Percentiles rank a stretch among this genome's conserved stretches.
Evolutionary conservation across 352 stramenopile species (phyloP).

Genomic region (Pythium scleroteichum): DNA sequence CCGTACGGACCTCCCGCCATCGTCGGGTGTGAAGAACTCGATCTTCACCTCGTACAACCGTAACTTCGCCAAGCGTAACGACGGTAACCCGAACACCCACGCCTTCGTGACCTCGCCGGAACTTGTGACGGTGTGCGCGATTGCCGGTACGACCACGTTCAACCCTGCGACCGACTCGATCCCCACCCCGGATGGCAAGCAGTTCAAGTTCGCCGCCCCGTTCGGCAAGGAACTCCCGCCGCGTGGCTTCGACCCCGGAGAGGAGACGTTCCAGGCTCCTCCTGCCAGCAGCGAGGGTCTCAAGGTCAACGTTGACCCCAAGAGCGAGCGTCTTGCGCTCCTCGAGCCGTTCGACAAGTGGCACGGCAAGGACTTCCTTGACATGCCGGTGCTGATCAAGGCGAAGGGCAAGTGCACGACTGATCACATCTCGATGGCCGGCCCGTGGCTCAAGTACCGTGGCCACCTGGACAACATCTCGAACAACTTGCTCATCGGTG

Average conservation of each 20-base stretch:
- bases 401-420: conserved; percentile 95
- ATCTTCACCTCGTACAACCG: conserved; percentile 96
- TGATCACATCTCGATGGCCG: conserved; percentile 94
- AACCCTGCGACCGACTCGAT: conserved; percentile 91
- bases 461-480: conserved; percentile 95
- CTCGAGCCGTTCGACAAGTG: conserved; percentile 88
- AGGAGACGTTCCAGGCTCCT: conserved; percentile 92
- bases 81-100: conserved; percentile 92
- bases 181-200: conserved; percentile 75
- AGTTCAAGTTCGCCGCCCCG: conserved; percentile 91
- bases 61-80: conserved; percentile 95
- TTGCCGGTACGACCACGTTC: conserved; percentile 90
- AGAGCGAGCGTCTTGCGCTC: conserved; percentile 87
- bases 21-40: conserved; percentile 90
- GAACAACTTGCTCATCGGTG: conserved; percentile 94
- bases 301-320: conserved; percentile 77
- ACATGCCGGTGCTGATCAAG: conserved; percentile 93
- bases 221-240: conserved; percentile 91
- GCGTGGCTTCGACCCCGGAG: conserved; percentile 88
- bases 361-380: conserved; percentile 87
- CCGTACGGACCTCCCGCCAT: conserved; percentile 83
- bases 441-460: conserved; percentile 94
- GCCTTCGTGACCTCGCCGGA: conserved; percentile 93
- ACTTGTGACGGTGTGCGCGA: conserved; percentile 88
- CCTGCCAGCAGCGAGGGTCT: conserved; percentile 64